These are phyloP conservation scores for Candida nemodendra DNA, from an alignment of 805 yeast species.

Conservation along the genomic window DNA sequence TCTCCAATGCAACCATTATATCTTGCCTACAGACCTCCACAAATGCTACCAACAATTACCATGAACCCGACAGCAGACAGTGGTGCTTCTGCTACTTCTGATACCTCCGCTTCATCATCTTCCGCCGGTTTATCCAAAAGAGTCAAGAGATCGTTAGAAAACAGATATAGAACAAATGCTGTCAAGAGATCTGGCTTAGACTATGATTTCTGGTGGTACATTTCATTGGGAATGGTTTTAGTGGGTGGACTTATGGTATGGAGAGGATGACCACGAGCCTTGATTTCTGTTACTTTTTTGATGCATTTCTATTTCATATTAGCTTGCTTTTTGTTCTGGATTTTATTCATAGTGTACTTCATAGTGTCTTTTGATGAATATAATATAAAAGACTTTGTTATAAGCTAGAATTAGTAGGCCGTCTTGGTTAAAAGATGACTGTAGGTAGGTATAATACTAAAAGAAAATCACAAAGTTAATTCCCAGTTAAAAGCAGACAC, in stretches of 20 bases:
- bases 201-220: constrained; percentile 57
- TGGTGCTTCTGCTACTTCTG: constrained; percentile 29
- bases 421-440: too few relatives aligned
- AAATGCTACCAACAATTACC: constrained; percentile 92
- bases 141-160: constrained; percentile 74
- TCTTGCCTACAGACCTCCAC: constrained; percentile 88
- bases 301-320: neutral
- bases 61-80: constrained; percentile 72
- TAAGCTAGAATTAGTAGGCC: neutral
- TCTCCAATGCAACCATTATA: constrained; percentile 81
- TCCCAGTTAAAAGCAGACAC: too few relatives aligned
- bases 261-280: constrained; percentile 14
- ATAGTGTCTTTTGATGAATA: constrained; percentile 1
- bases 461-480: too few relatives aligned
- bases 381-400: too few relatives aligned
- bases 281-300: neutral
- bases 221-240: constrained; percentile 41
- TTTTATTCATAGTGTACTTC: constrained; percentile 1
- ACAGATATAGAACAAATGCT: constrained; percentile 77
- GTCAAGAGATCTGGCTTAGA: constrained; percentile 39
- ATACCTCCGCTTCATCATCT: constrained; percentile 32
- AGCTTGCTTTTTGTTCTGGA: neutral
- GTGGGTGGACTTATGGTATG: constrained; percentile 31
- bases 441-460: too few relatives aligned
- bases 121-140: constrained; percentile 36